Evolutionary conservation across 768 basidiomycete species (phyloP).

Genomic region (Rickenella mellea): DNA sequence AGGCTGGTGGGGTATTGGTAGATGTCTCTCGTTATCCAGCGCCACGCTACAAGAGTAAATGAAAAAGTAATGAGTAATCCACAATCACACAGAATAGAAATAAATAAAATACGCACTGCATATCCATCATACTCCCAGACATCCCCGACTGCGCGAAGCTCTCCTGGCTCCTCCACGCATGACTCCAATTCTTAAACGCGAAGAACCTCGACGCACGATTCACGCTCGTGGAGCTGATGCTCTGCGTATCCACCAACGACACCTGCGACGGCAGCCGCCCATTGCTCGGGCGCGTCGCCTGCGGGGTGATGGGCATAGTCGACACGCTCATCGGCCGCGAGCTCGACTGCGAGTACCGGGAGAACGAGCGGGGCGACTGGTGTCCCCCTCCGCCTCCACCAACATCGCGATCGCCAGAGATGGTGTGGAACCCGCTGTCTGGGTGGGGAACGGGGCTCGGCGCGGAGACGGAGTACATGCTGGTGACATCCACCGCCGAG

Average conservation of each 20-base stretch:
- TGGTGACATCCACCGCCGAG: constrained; percentile 62
- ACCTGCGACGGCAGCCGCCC: constrained; percentile 64
- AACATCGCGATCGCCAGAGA: constrained; percentile 17
- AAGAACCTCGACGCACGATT: constrained; percentile 66
- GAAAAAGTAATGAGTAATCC: constrained; percentile 6
- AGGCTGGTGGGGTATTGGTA: constrained; percentile 4
- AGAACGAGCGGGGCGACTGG: constrained; percentile 50
- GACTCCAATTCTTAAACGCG: constrained; percentile 59
- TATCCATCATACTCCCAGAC: constrained; percentile 84
- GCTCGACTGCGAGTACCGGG: constrained; percentile 51
- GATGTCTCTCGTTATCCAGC: constrained; percentile 51
- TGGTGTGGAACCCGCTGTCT: constrained; percentile 43
- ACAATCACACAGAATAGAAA: not conserved
- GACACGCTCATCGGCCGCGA: constrained; percentile 50
- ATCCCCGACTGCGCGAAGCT: constrained; percentile 75
- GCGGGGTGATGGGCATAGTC: constrained; percentile 36
- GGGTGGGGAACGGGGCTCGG: constrained; percentile 39
- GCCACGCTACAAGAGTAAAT: constrained; percentile 45
- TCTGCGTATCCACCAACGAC: constrained; percentile 75
- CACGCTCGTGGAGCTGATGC: constrained; percentile 57
- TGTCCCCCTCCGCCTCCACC: no score
- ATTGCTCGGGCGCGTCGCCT: constrained; percentile 36
- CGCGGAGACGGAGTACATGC: constrained; percentile 53
- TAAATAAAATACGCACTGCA: constrained; percentile 61
- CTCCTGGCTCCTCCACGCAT: constrained; percentile 71